phyloP scores from a whole-genome alignment of 345 rosid genomes.

The Reutealis trisperma region DNA sequence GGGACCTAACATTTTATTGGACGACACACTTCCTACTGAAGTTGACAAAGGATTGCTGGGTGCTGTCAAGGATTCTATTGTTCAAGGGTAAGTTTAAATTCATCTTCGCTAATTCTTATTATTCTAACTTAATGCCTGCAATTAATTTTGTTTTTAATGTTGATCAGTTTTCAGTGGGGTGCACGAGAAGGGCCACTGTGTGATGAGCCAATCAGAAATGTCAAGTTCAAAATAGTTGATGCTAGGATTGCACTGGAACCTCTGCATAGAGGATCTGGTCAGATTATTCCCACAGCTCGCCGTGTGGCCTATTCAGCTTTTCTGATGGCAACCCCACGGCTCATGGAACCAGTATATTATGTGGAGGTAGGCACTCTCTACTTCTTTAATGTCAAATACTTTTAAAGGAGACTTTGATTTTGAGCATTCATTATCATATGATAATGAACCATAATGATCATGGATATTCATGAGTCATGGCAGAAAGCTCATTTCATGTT shows the following conservation, averaged over 20 bases:
- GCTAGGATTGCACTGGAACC: conserved; percentile 93
- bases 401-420: background rate
- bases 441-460: background rate
- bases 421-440: background rate
- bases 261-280: conserved; percentile 93
- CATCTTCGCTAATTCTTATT: conserved; percentile 5
- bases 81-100: conserved; percentile 67
- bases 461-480: background rate
- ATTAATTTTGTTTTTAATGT: no score
- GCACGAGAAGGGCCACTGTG: conserved; percentile 99
- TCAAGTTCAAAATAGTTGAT: conserved; percentile 93
- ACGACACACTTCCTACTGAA: conserved; percentile 93
- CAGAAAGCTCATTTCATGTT: background rate
- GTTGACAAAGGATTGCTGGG: conserved; percentile 84
- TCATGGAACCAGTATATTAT: conserved; percentile 99
- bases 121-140: conserved; percentile 12
- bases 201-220: conserved; percentile 97
- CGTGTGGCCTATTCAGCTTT: conserved; percentile 95
- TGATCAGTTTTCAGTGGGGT: conserved; percentile 92
- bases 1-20: conserved; percentile 93
- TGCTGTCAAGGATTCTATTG: conserved; percentile 91
- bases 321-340: conserved; percentile 95
- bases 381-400: background rate
- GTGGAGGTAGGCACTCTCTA: conserved; percentile 64
- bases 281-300: conserved; percentile 95